Base-by-base conservation (phyloP, 2,329 filamentous ascomycete genomes). In the Stagonosporopsis tanaceti region DNA sequence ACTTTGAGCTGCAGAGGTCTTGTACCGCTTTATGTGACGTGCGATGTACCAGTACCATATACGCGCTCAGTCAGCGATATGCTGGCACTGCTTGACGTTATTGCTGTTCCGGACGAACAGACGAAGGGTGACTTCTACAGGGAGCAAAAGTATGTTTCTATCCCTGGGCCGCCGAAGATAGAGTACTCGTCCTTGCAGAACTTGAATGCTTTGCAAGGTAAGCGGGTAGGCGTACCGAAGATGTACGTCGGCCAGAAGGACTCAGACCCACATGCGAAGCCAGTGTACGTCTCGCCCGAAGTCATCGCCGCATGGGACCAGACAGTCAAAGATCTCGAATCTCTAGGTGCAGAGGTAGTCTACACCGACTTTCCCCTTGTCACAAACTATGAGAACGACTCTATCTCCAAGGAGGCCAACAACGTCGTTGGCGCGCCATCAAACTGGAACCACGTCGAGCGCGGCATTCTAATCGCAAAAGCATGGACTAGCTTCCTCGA, bases 21-120 rank as follows among this genome's bases (percentile, higher is more conserved):
- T 6, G 85, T 82, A 79, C 84, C 85, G 2, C 69, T 87, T 1
- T 87, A 84, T 61, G 79, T 82, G 0, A 85, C 82, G 0, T 85
- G 84, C 60, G 84, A 87, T 67, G 80, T 83, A 0, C 69, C 85
- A 0, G 81, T 84, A 0, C 84, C 84, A 1, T 81, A 85, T 50
- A 81, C 84, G 0, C 73, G 83, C 25, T 82, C 78, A 0, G 75
- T 86, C 41, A 57, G 68, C 2, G 84, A 87, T 64, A 72, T 87
- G 68, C 73, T 85, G 9, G 65, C 70, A 0, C 62, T 87, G 0
- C 71, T 87, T 0, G 77, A 83, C 41, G 77, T 84, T 7, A 74
- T 86, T 47, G 78, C 76, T 0, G 73, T 68, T 0, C 69, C 78
- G 0, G 84, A 87, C 57, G 15, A 66, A 2, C 69, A 75, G 3